Base-by-base conservation (phyloP, 2,329 filamentous ascomycete species). In the Bipolaris oryzae region DNA sequence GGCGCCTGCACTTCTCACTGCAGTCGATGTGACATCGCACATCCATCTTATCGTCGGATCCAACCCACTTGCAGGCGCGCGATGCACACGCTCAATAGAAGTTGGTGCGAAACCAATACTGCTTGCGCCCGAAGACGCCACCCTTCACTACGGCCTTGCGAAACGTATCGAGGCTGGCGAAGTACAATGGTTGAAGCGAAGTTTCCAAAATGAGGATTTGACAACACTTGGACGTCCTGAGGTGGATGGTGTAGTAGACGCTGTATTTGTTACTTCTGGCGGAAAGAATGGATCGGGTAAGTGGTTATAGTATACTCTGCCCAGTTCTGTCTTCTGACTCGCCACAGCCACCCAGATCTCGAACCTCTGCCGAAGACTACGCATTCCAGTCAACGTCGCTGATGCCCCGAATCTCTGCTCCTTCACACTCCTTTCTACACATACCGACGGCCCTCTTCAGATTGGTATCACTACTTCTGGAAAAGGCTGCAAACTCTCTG, bases 401-500 rank as follows among this genome's bases (percentile, higher is more conserved):
- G 95, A 99, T 78, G 86, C 90, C 0, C 91, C 94, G 0, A 83
- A 86, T 33, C 87, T 98, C 15, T 97, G 92, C 79, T 91, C 91
- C 23, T 96, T 99, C 75, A 89, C 90, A 5, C 83, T 99, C 50
- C 86, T 98, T 43, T 95, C 92, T 21, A 96, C 91, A 7, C 88
- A 98, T 75, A 87, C 85, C 52, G 93, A 97, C 70, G 95, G 95
- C 0, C 94, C 95, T 9, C 82, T 99, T 38, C 95, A 98, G 74
- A 89, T 99, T 58, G 95, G 95, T 60, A 90, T 99, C 55, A 98
- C 95, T 3, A 98, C 95, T 0, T 97, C 96, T 56, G 94, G 95
- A 18, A 89, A 90, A 67, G 95, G 95, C 1, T 98, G 95, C 80
- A 97, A 96, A 77, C 84, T 99, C 28, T 91, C 95, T 5, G 91